Evolutionary conservation across 768 basidiomycete species (phyloP).

Genomic region (Auricularia auricula-judae): DNA sequence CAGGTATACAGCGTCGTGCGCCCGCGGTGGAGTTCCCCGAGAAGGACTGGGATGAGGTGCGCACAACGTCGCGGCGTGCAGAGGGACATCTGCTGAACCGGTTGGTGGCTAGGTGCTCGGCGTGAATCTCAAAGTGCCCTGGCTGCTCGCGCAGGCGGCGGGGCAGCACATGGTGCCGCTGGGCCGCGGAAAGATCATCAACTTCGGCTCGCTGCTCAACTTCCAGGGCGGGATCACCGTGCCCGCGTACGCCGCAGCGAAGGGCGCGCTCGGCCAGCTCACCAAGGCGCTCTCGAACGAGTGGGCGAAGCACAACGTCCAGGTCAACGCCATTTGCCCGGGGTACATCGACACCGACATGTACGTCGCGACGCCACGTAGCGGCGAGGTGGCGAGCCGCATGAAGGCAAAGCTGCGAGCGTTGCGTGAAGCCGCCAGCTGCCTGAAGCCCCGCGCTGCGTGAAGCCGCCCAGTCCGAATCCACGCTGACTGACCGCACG

Average conservation of each 20-base stretch:
- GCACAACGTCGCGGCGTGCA: constrained; percentile 14
- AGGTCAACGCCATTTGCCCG: constrained; percentile 81
- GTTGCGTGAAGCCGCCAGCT: no score
- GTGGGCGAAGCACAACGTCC: constrained; percentile 80
- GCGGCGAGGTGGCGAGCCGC: no score
- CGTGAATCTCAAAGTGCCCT: constrained; percentile 81
- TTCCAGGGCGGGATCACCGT: constrained; percentile 59
- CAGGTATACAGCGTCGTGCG: constrained; percentile 47
- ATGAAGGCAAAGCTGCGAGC: no score
- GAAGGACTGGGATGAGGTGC: constrained; percentile 60
- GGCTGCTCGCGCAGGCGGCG: constrained; percentile 77
- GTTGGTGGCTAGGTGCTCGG: constrained; percentile 49
- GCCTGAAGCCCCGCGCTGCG: no score
- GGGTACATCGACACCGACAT: constrained; percentile 88
- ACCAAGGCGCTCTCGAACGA: constrained; percentile 90
- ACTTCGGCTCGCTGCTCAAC: constrained; percentile 50
- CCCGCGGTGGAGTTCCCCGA: constrained; percentile 57
- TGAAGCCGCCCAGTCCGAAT: no score
- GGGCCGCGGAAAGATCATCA: constrained; percentile 57
- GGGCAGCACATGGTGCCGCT: constrained; percentile 80
- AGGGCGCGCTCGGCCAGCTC: constrained; percentile 75
- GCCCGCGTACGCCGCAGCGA: constrained; percentile 87
- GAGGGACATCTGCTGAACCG: no score
- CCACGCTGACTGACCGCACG: no score
- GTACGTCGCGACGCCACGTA: constrained; percentile 26